Evolutionary conservation across 2,329 filamentous ascomycete species (phyloP).

Genomic region (Microcyclosporella mali): DNA sequence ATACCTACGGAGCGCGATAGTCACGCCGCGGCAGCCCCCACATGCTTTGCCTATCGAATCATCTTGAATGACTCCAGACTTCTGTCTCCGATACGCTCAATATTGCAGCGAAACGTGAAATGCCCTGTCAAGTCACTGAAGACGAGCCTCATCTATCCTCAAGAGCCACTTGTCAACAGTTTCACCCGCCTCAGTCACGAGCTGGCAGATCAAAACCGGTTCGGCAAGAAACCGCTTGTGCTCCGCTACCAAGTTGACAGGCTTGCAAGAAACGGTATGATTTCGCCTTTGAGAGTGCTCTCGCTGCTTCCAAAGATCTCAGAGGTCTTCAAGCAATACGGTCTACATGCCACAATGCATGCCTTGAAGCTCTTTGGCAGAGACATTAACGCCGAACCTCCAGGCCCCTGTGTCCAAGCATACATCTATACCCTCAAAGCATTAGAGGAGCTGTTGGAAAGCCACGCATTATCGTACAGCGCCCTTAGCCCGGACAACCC

Average conservation of each 20-base stretch:
- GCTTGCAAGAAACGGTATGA: slow-evolving; percentile 57
- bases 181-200: slow-evolving; percentile 31
- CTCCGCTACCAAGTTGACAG: slow-evolving; percentile 58
- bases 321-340: slow-evolving; percentile 24
- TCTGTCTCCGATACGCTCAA: slow-evolving; percentile 16
- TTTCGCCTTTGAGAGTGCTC: slow-evolving; percentile 51
- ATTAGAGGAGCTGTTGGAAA: slow-evolving; percentile 38
- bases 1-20: slow-evolving; percentile 26
- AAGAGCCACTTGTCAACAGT: slow-evolving; percentile 7
- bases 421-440: slow-evolving; percentile 35
- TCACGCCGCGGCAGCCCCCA: slow-evolving; percentile 38
- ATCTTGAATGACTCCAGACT: slow-evolving; percentile 19
- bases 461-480: slow-evolving; percentile 38
- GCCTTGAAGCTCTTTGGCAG: slow-evolving; percentile 50
- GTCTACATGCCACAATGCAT: slow-evolving; percentile 29
- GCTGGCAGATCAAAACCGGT: slow-evolving; percentile 25
- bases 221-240: slow-evolving; percentile 43
- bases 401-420: slow-evolving; percentile 47
- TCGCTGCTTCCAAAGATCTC: slow-evolving; percentile 44
- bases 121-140: slow-evolving; percentile 27
- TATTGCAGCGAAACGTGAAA: slow-evolving; percentile 13
- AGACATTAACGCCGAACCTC: slow-evolving; percentile 45
- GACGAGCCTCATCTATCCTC: slow-evolving; percentile 13
- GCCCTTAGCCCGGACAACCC: slow-evolving; percentile 21
- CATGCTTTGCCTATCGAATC: slow-evolving; percentile 48